Base-by-base conservation (phyloP, 2,329 filamentous ascomycete species). In the Arthrobotrys musiformis region DNA sequence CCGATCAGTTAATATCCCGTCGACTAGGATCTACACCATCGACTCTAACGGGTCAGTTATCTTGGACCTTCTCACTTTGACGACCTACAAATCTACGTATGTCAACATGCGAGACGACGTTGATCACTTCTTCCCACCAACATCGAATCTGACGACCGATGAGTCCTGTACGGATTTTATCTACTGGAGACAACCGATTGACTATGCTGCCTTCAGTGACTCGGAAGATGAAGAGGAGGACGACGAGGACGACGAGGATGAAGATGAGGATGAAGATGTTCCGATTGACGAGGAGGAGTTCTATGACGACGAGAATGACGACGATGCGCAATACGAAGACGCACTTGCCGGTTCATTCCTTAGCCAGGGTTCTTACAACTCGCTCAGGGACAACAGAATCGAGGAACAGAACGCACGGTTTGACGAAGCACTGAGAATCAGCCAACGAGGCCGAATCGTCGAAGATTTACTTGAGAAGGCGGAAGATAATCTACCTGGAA, bases 111-210 rank as follows among this genome's bases (percentile, higher is more conserved):
- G 93, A 76, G 96, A 99, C 83, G 91, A 99, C 74, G 93, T 99
- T 5, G 95, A 99, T 82, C 95, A 99, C 84, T 98, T 97, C 85
- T 99, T 99, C 83, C 95, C 95, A 5, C 93, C 96, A 1, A 91
- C 97, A 11, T 93, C 91, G 79, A 90, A 94, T 26, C 87, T 99
- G 30, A 92, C 92, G 50, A 94, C 94, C 19, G 94, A 94, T 11
- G 95, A 98, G 83, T 92, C 97, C 70, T 99, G 92, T 82, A 99
- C 95, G 0, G 95, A 99, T 83, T 99, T 99, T 84, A 94, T 90
- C 70, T 99, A 97, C 85, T 99, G 95, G 95, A 88, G 96, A 78
- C 92, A 97, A 78, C 87, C 88, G 56, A 87, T 94, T 15, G 93
- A 97, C 61, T 85, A 97, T 26, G 92, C 93, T 46, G 92, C 97